A percentile compares a stretch with the other conserved stretches of the same genome.
These are phyloP conservation scores for Coniophora puteana DNA, from an alignment of 1,284 basidiomycete genomes.

Conservation along the genomic window DNA sequence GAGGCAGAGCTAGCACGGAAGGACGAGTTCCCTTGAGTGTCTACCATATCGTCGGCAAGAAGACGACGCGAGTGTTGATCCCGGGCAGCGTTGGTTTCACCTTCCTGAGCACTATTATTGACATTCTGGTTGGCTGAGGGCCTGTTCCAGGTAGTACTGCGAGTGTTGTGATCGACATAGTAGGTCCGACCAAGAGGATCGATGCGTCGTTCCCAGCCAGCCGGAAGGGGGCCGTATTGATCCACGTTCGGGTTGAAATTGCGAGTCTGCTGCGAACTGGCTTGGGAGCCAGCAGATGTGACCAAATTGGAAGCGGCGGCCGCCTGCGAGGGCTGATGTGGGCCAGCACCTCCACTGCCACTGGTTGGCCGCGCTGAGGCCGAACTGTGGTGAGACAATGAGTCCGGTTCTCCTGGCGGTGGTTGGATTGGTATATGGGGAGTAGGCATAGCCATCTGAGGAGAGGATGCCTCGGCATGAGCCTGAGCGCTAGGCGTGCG, in stretches of 20 bases:
- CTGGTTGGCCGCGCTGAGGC: slow-evolving; percentile 22
- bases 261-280: slow-evolving; percentile 43
- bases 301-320: slow-evolving; percentile 20
- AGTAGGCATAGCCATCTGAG: slow-evolving; percentile 32
- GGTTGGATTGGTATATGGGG: slow-evolving; percentile 30
- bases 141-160: slow-evolving; percentile 91
- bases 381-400: slow-evolving; percentile 16
- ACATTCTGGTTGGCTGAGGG: slow-evolving; percentile 54
- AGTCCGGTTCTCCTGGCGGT: slow-evolving; percentile 21
- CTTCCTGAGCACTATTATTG: slow-evolving; percentile 52
- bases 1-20: slow-evolving; percentile 32
- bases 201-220: slow-evolving; percentile 90
- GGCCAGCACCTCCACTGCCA: slow-evolving; percentile 18
- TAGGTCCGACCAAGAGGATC: slow-evolving; percentile 91
- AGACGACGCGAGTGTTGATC: slow-evolving; percentile 77
- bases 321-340: slow-evolving; percentile 13
- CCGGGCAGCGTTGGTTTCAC: slow-evolving; percentile 66
- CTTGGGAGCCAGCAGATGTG: slow-evolving; percentile 25
- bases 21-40: slow-evolving; percentile 38
- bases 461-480: slow-evolving; percentile 31
- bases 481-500: slow-evolving; percentile 55
- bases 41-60: slow-evolving; percentile 77
- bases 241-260: slow-evolving; percentile 88
- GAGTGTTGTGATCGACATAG: slow-evolving; percentile 91
- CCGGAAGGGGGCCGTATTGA: slow-evolving; percentile 78